Base-by-base conservation (phyloP, 139 green algal species). In the Chlamydomonas sp. region DNA sequence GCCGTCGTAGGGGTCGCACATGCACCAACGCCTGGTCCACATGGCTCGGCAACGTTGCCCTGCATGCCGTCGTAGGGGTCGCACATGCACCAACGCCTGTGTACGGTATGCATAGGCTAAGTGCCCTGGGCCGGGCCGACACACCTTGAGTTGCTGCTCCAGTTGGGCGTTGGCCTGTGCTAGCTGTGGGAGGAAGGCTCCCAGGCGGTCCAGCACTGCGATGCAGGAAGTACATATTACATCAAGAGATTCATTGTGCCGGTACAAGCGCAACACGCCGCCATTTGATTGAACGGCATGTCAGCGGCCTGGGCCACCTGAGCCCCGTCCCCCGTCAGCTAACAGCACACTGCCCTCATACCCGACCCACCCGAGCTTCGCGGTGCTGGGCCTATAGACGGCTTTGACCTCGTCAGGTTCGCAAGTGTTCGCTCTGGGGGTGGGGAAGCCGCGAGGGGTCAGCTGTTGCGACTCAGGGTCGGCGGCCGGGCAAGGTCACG, bases 141-240 rank as follows among this genome's bases (percentile, higher is more conserved):
- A 20, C 67, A 89, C 73, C 86, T 94, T 86, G 63, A 92, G 63
- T 75, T 91, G 68, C 83, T 93, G 82, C 60, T 84, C 18, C 12
- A 95, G 74, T 18, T 85, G 31, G 16, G 72, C 77, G 76, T 95
- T 95, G 31, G 80, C 92, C 57, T 87, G 85, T 18, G 90, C 74
- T 67, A 95, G 80, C 49, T 88, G 87, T 1, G 91, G 91, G 77
- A 94, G 71, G 77, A 94, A 94, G 2, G 58, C 8, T 20, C 78
- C 83, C 2, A 92, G 18, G 8, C 86, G 79, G 71, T 68, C 73
- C 6, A 94, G 87, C 49, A 92, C 91, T 94, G 91, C 67, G 9
- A 63, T n/a, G 61, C 2, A 58, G 31, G 14, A 61, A 75, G 62
- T 31, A 63, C 5, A 78, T 4, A 49, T 49, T 49, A 49, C 31